Evolutionary conservation across 2,329 filamentous ascomycete species (phyloP).

Genomic region (Zelopaecilomyces penicillatus): DNA sequence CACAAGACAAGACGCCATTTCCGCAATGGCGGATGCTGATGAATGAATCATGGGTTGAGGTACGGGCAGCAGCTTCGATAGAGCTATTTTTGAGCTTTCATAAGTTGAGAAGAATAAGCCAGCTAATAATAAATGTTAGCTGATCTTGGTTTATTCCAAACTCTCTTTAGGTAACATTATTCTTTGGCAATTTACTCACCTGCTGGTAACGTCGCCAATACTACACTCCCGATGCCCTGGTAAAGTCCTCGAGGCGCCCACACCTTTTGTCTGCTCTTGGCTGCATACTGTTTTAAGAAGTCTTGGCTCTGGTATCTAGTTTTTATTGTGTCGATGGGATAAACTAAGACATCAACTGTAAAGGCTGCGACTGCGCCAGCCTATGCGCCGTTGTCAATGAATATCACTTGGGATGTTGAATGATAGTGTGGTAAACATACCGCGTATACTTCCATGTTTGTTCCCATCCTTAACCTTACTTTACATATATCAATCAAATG

Average conservation of each 20-base stretch:
- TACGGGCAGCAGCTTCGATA: conserved; percentile 45
- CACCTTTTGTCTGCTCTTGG: conserved; percentile 43
- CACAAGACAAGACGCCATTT: conserved; percentile 78
- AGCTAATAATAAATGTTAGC: conserved; percentile 35
- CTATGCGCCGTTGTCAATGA: conserved; percentile 32
- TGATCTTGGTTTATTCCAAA: not conserved
- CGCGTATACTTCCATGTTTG: conserved; percentile 24
- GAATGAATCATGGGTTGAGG: conserved; percentile 66
- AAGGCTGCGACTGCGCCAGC: conserved; percentile 81
- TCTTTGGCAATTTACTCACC: conserved; percentile 37
- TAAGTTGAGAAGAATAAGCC: conserved; percentile 89
- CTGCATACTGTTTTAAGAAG: conserved; percentile 58
- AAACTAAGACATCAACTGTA: conserved; percentile 75
- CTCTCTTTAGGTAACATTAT: not conserved
- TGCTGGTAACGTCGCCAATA: conserved; percentile 81
- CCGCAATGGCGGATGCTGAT: conserved; percentile 64
- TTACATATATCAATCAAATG: not conserved
- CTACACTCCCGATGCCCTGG: conserved; percentile 77
- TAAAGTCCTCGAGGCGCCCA: conserved; percentile 66
- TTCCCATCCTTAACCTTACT: not conserved
- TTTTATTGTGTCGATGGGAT: conserved; percentile 84
- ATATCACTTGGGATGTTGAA: too few relatives aligned
- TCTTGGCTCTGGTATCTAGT: conserved; percentile 75
- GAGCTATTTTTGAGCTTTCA: conserved; percentile 61
- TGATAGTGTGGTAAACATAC: conserved; percentile 12